Percentiles rank a stretch among this genome's conserved stretches.
Evolutionary conservation across 1,284 basidiomycete species (phyloP).

Genomic region (Leccinum pachyderme): DNA sequence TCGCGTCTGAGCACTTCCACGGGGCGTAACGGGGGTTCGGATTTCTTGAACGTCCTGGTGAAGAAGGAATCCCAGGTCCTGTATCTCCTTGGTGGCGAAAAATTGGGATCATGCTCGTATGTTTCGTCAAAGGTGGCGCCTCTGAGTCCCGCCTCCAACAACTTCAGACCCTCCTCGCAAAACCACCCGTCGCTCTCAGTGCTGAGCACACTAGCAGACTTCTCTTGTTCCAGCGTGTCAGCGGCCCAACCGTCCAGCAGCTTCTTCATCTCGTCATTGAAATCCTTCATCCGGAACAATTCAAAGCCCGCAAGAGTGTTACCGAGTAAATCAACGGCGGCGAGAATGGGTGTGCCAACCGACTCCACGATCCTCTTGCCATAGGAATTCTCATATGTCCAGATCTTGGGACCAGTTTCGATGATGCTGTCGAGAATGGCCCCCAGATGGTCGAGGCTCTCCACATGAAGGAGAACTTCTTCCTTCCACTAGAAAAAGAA

Average conservation of each 20-base stretch:
- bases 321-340: constrained; percentile 23
- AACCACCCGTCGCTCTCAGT: not conserved
- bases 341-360: constrained; percentile 19
- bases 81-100: not conserved
- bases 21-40: constrained; percentile 32
- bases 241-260: constrained; percentile 5
- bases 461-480: not conserved
- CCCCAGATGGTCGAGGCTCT: constrained; percentile 6
- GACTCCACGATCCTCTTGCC: constrained; percentile 16
- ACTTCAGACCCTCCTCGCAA: not conserved
- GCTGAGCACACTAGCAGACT: not conserved
- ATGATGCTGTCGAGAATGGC: constrained; percentile 10
- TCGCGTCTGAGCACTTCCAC: constrained; percentile 11
- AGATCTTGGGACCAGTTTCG: constrained; percentile 8
- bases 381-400: not conserved
- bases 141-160: not conserved
- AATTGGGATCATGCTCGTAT: not conserved
- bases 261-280: not conserved
- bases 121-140: constrained; percentile 1
- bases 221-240: constrained; percentile 2
- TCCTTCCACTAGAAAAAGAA: constrained; percentile 2
- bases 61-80: constrained; percentile 7
- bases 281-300: constrained; percentile 14
- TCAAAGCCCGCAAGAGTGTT: constrained; percentile 25
- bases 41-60: not conserved